phyloP scores from a whole-genome alignment of 805 yeast species.

The Wickerhamomyces sydowiorum region DNA sequence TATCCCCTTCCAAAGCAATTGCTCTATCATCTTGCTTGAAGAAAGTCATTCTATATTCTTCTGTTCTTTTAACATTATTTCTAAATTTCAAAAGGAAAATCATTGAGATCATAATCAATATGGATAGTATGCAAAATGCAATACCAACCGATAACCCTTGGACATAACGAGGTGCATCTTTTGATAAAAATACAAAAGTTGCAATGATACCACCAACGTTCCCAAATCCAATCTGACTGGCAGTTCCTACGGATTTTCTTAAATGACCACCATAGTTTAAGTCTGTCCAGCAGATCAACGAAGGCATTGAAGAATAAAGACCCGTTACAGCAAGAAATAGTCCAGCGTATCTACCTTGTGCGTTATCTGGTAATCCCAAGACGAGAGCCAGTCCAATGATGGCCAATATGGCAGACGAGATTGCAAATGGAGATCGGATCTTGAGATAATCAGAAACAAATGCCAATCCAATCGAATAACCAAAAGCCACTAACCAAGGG shows the following conservation, averaged over 20 bases:
- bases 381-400: constrained; percentile 29
- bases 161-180: constrained; percentile 34
- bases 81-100: constrained; percentile 25
- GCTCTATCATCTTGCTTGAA: constrained; percentile 26
- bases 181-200: constrained; percentile 28
- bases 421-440: constrained; percentile 37
- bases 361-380: constrained; percentile 27
- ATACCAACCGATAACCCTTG: constrained; percentile 36
- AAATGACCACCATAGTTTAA: constrained; percentile 33
- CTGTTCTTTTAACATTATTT: constrained; percentile 31
- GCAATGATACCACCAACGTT: constrained; percentile 36
- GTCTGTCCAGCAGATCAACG: constrained; percentile 29
- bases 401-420: constrained; percentile 27
- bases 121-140: constrained; percentile 37
- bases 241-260: constrained; percentile 33
- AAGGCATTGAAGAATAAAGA: constrained; percentile 33
- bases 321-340: constrained; percentile 32
- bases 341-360: constrained; percentile 36
- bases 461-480: constrained; percentile 57
- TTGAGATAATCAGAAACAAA: constrained; percentile 50
- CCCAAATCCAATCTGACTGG: constrained; percentile 33
- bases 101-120: constrained; percentile 28
- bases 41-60: constrained; percentile 26
- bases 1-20: constrained; percentile 31
- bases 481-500: constrained; percentile 80